These are phyloP conservation scores for Diplocarpon mali DNA, from an alignment of 2,329 filamentous ascomycete genomes.

Conservation along the genomic window DNA sequence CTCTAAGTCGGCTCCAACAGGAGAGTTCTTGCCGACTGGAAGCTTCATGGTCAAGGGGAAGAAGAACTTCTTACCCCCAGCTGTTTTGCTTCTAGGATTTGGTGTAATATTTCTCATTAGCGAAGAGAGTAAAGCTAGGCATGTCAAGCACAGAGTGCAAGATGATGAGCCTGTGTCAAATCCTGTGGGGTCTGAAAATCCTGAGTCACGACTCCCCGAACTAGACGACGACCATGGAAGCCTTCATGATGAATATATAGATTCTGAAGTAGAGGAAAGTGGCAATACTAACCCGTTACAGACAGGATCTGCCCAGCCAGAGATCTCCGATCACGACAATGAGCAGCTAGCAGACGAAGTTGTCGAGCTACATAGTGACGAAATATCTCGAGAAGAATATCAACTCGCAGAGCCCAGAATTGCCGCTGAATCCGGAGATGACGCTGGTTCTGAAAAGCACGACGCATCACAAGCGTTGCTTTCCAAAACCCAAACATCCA, in stretches of 20 bases:
- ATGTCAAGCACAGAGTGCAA: slow-evolving; percentile 62
- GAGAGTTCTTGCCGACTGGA: slow-evolving; percentile 69
- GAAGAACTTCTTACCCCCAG: slow-evolving; percentile 85
- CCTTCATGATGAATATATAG: slow-evolving; percentile 16
- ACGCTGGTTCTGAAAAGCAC: slow-evolving; percentile 26
- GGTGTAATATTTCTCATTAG: slow-evolving; percentile 81
- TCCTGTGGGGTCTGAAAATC: not conserved
- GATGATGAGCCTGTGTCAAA: slow-evolving; percentile 20
- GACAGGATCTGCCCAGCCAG: slow-evolving; percentile 10
- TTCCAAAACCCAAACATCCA: slow-evolving; percentile 19
- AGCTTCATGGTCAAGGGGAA: slow-evolving; percentile 73
- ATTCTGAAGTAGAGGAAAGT: slow-evolving; percentile 23
- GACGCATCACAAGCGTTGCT: slow-evolving; percentile 3
- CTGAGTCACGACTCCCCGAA: not conserved
- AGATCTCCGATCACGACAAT: slow-evolving; percentile 16
- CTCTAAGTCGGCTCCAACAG: slow-evolving; percentile 68
- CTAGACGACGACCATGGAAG: slow-evolving; percentile 12
- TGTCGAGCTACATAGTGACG: slow-evolving; percentile 9
- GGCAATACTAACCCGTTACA: slow-evolving; percentile 21
- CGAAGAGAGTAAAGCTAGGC: slow-evolving; percentile 72
- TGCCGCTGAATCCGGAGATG: not conserved
- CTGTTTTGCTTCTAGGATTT: slow-evolving; percentile 78
- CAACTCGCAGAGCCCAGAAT: slow-evolving; percentile 18
- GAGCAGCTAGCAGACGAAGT: slow-evolving; percentile 21
- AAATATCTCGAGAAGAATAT: not conserved